Evolutionary conservation across 2,329 filamentous ascomycete genomes (phyloP).

Genomic region (Xylogone sp.): DNA sequence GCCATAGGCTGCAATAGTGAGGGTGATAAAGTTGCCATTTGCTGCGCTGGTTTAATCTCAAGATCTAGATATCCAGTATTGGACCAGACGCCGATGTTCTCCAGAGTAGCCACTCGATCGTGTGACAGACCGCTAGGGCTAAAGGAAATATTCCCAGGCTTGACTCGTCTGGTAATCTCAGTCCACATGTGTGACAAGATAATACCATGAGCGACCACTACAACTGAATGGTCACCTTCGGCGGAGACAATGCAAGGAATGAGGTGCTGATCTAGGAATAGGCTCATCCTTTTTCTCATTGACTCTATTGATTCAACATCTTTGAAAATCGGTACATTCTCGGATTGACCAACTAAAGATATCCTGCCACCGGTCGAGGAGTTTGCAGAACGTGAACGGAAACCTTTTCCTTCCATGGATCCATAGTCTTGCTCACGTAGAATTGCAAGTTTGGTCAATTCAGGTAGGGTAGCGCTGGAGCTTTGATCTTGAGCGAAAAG

Average conservation of each 20-base stretch:
- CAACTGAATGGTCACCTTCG: conserved; percentile 41
- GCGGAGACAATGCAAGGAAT: conserved; percentile 43
- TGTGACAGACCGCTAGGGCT: conserved; percentile 35
- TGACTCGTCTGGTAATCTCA: conserved; percentile 54
- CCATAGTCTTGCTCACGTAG: conserved; percentile 75
- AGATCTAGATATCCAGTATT: conserved; percentile 56
- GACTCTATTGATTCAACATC: conserved; percentile 65
- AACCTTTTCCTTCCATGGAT: conserved; percentile 62
- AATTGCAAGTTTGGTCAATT: conserved; percentile 28
- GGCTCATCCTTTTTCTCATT: conserved; percentile 60
- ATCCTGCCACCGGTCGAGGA: too few species aligned
- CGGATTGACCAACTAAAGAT: too few species aligned
- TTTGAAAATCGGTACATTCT: conserved; percentile 36
- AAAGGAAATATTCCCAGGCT: conserved; percentile 27
- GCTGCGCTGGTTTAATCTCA: conserved; percentile 19
- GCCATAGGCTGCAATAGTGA: too few species aligned
- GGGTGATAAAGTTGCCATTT: too few species aligned
- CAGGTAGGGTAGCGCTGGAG: conserved; percentile 1
- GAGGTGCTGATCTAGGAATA: conserved; percentile 64
- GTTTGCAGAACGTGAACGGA: conserved; percentile 36
- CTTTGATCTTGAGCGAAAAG: conserved; percentile 45
- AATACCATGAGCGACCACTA: conserved; percentile 79
- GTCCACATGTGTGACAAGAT: conserved; percentile 69
- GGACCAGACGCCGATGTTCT: conserved; percentile 56
- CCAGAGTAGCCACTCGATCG: conserved; percentile 35